Conservation (phyloP, 306 rosid genomes). For the Vigna trinervia region DNA sequence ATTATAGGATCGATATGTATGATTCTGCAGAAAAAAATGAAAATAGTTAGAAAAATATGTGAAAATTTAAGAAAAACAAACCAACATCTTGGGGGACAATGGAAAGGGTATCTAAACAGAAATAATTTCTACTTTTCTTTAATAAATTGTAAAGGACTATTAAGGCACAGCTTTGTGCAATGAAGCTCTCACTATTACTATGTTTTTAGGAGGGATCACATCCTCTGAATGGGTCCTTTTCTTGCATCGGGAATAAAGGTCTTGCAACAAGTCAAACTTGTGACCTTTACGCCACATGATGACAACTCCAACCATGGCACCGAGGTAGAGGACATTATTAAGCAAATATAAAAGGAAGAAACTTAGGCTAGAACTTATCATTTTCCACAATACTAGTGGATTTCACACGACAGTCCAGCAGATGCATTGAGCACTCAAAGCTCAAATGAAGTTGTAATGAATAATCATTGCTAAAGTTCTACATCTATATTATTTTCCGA, state of each 20-base stretch:
- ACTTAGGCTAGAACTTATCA: constrained; percentile 33
- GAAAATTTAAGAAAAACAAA: constrained; percentile 28
- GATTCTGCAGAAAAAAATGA: constrained; percentile 38
- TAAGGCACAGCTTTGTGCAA: neutral
- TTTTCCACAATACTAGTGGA: constrained; percentile 7
- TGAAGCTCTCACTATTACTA: neutral
- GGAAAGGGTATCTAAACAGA: constrained; percentile 25
- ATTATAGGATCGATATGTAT: constrained; percentile 32
- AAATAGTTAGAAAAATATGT: neutral
- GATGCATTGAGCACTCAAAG: constrained; percentile 1
- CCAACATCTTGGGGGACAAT: neutral
- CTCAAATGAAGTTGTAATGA: constrained; percentile 5
- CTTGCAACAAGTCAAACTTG: neutral
- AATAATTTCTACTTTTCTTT: neutral
- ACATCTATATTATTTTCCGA: constrained; percentile 15
- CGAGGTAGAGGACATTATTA: neutral
- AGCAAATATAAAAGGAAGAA: constrained; percentile 27
- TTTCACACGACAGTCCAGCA: constrained; percentile 23
- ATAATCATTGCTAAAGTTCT: constrained; percentile 19
- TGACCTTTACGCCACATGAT: neutral
- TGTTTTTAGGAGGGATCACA: neutral
- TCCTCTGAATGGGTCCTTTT: constrained; percentile 21
- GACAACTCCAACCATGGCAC: neutral
- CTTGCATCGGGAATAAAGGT: neutral
- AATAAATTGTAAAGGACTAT: constrained; percentile 16